Conservation (phyloP, 306 rosid species). For the Vigna unguiculata region DNA sequence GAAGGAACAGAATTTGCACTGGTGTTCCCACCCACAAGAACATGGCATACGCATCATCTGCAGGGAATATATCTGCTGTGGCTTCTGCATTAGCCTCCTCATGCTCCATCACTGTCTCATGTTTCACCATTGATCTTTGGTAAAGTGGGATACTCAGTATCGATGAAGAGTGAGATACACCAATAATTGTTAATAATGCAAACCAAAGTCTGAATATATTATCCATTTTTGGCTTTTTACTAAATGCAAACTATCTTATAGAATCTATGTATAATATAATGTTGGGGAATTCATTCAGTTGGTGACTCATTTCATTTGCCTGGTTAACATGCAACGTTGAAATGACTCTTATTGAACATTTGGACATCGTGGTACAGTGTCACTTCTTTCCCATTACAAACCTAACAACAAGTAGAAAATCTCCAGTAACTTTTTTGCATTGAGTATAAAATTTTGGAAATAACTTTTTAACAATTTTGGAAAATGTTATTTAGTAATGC, state of each 20-base stretch:
- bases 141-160: conserved; percentile 40
- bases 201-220: conserved; percentile 4
- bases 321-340: conserved; percentile 20
- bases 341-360: neutral
- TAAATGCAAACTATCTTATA: neutral
- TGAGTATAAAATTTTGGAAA: neutral
- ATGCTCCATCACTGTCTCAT: neutral
- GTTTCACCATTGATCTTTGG: conserved; percentile 18
- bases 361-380: neutral
- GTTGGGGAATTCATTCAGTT: neutral
- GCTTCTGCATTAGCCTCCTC: neutral
- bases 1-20: conserved; percentile 41
- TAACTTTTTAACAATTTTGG: no score
- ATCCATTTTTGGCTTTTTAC: conserved; percentile 16
- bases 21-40: conserved; percentile 53
- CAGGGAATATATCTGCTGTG: conserved; percentile 30
- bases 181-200: conserved; percentile 22
- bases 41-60: conserved; percentile 39
- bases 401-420: neutral
- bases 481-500: no score
- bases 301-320: conserved; percentile 38
- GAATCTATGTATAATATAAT: neutral
- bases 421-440: neutral
- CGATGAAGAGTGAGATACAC: neutral
- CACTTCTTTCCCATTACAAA: conserved; percentile 23